Evolutionary conservation across 148 eudicot species (phyloP).

Genomic region (Nepenthes gracilis): DNA sequence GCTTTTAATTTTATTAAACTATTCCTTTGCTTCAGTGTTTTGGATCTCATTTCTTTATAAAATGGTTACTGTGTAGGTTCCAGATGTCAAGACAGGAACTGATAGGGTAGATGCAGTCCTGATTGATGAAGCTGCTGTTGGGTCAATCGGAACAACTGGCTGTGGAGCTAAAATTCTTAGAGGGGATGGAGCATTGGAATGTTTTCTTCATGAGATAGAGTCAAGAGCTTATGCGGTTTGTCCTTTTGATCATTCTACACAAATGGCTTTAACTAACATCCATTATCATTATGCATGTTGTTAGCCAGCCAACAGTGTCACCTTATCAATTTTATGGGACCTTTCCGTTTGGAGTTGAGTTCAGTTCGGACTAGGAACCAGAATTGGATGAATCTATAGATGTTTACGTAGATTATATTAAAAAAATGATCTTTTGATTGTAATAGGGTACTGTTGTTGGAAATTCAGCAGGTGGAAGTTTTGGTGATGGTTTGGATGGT

Average conservation of each 20-base stretch:
- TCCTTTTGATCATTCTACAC: neutral
- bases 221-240: conserved; percentile 21
- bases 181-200: conserved; percentile 28
- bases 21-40: neutral
- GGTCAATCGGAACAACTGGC: conserved; percentile 24
- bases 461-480: too few relatives aligned
- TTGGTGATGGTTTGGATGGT: too few relatives aligned
- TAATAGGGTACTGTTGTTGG: too few relatives aligned
- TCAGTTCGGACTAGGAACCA: too few relatives aligned
- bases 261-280: neutral
- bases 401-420: too few relatives aligned
- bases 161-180: conserved; percentile 39
- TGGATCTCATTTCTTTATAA: neutral
- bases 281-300: neutral
- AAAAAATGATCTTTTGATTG: too few relatives aligned
- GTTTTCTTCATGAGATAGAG: conserved; percentile 21
- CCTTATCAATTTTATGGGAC: too few relatives aligned
- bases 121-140: conserved; percentile 45
- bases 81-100: conserved; percentile 21
- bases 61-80: conserved; percentile 19
- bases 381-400: too few relatives aligned
- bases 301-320: too few relatives aligned
- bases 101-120: conserved; percentile 25
- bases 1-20: neutral
- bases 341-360: too few relatives aligned